Percentiles rank a stretch among this genome's conserved stretches.
Evolutionary conservation across 2,329 filamentous ascomycete species (phyloP).

Genomic region (Xylaria sp.): DNA sequence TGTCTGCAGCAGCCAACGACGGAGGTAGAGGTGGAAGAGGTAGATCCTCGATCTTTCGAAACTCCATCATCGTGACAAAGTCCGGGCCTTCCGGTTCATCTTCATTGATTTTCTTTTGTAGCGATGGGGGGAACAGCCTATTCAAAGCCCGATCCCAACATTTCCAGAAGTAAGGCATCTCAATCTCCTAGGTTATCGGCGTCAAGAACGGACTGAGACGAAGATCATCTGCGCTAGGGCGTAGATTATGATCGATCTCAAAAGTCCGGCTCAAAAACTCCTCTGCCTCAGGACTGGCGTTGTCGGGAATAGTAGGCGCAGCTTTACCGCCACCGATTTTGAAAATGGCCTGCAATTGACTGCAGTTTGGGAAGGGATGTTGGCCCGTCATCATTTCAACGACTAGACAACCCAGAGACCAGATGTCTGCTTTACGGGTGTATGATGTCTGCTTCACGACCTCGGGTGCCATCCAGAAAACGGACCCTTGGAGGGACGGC

Average conservation of each 20-base stretch:
- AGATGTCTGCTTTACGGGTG: slow-evolving; percentile 97
- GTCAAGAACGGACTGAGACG: slow-evolving; percentile 77
- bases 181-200: slow-evolving; percentile 52
- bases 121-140: slow-evolving; percentile 11
- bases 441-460: slow-evolving; percentile 97
- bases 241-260: slow-evolving; percentile 88
- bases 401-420: slow-evolving; percentile 92
- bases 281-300: slow-evolving; percentile 77
- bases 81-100: slow-evolving; percentile 7
- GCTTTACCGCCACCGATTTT: slow-evolving; percentile 90
- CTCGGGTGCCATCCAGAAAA: slow-evolving; percentile 99
- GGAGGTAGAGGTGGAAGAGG: slow-evolving; percentile 12
- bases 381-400: slow-evolving; percentile 99
- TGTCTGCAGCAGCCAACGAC: slow-evolving; percentile 7
- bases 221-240: slow-evolving; percentile 87
- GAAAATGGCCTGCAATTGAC: slow-evolving; percentile 96
- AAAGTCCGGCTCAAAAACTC: slow-evolving; percentile 85
- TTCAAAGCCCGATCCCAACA: slow-evolving; percentile 20
- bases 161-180: slow-evolving; percentile 22
- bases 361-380: slow-evolving; percentile 95
- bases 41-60: slow-evolving; percentile 8
- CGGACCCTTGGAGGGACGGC: slow-evolving; percentile 86
- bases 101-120: slow-evolving; percentile 14
- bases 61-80: slow-evolving; percentile 10
- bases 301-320: slow-evolving; percentile 80